Percentiles rank a stretch among this genome's conserved stretches.
Evolutionary conservation across 169 alveolate genomes (phyloP).

Genomic region (Plasmodium coatneyi): DNA sequence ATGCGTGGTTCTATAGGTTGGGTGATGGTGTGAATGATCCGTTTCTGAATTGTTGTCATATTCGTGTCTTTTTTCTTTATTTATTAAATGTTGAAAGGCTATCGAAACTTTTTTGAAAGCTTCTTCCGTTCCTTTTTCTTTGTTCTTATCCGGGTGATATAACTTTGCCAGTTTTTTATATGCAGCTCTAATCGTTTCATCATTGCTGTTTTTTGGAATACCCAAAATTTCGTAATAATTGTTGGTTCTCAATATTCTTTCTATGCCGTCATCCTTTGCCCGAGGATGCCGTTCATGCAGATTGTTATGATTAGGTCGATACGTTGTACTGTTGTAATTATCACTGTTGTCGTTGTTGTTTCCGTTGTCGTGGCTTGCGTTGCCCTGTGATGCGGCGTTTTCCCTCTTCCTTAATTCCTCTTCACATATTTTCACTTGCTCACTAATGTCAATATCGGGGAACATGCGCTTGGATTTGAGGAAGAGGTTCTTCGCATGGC

Average conservation of each 20-base stretch:
- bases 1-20: constrained; percentile 78
- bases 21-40: constrained; percentile 42
- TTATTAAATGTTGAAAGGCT: constrained; percentile 93
- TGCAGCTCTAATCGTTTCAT: constrained; percentile 92
- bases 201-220: constrained; percentile 90
- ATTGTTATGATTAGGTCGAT: constrained; percentile 9
- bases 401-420: constrained; percentile 61
- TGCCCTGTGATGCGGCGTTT: neutral
- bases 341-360: neutral
- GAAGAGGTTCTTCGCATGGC: constrained; percentile 69
- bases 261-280: constrained; percentile 67
- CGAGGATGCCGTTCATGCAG: constrained; percentile 56
- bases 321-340: constrained; percentile 10
- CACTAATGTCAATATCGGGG: constrained; percentile 72
- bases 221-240: constrained; percentile 94
- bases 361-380: neutral
- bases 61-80: constrained; percentile 89
- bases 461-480: constrained; percentile 63
- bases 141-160: constrained; percentile 97
- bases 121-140: constrained; percentile 95
- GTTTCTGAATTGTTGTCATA: constrained; percentile 90
- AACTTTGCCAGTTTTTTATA: constrained; percentile 95
- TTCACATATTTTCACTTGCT: constrained; percentile 66
- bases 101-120: constrained; percentile 94
- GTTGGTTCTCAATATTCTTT: constrained; percentile 87